phyloP scores from a whole-genome alignment of 2,329 filamentous ascomycete genomes.

The Ceratocystiopsis minuta region DNA sequence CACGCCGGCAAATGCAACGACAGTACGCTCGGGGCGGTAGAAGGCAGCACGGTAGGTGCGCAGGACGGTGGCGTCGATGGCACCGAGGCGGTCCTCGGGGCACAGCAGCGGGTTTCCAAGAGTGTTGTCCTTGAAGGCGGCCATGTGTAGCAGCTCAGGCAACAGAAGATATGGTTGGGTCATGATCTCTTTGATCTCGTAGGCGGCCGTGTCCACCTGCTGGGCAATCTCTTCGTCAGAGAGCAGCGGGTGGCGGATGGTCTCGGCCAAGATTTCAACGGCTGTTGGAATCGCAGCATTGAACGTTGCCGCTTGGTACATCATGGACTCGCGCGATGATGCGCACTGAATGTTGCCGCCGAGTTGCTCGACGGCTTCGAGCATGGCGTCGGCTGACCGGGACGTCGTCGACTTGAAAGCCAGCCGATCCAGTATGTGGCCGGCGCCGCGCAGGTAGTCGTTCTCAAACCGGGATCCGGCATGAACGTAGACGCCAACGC shows the following conservation, averaged over 20 bases:
- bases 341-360: constrained; percentile 96
- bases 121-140: constrained; percentile 90
- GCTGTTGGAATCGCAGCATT: constrained; percentile 77
- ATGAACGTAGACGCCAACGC: constrained; percentile 89
- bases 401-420: constrained; percentile 78
- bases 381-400: constrained; percentile 63
- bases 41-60: constrained; percentile 66
- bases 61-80: constrained; percentile 58
- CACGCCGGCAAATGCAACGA: constrained; percentile 88
- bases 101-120: constrained; percentile 86
- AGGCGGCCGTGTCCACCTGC: constrained; percentile 80
- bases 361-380: constrained; percentile 70
- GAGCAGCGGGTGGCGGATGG: constrained; percentile 69
- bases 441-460: constrained; percentile 66
- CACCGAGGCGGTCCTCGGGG: constrained; percentile 59
- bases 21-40: constrained; percentile 77
- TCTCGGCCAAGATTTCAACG: constrained; percentile 75
- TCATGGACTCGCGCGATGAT: constrained; percentile 83
- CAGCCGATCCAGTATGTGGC: constrained; percentile 87
- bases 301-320: constrained; percentile 98
- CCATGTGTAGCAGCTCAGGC: constrained; percentile 86
- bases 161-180: constrained; percentile 90
- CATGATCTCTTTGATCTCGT: constrained; percentile 97
- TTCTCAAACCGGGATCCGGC: constrained; percentile 91
- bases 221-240: constrained; percentile 73